Evolutionary conservation across 805 yeast genomes (phyloP), one percentile per base, ranked within the genome.

Genomic region (Teunomyces atbi): DNA sequence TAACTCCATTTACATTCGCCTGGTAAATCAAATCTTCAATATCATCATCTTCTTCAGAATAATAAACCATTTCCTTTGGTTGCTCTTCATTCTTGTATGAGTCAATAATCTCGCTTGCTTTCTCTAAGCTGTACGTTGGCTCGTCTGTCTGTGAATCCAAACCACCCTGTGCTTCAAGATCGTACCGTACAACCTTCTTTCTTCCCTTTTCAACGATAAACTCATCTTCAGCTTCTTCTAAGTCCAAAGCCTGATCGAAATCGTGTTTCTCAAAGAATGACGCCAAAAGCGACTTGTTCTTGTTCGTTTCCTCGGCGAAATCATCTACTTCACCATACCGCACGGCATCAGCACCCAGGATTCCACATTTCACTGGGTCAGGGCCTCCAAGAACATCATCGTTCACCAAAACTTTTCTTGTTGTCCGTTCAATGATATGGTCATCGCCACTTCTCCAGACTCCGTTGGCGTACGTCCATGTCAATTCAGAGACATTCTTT

Each of bases 371-470:
- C 2, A 16, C 42, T 6, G 41, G 23, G 1, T 12, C 30, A 2
- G 51, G 52, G 2, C 49, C 45, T 7, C 49, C 50, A 21, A 50
- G 15, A 12, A 37, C 39, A 8, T 26, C 30, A 13, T 50, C 53
- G 20, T 33, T 33, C n/a, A 50, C 26, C 27, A n/a, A 23, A 12
- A 50, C 52, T 19, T 40, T 47, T 26, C 30, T 38, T 12, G 37
- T 13, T 19, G 74, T 60, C 45, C 81, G 74, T 58, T 91, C 97
- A 15, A 91, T 77, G 10, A 89, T 77, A 60, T 88, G 95, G 41
- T 84, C 87, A 49, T 79, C 82, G 5, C 90, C 90, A 62, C 86
- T 88, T 54, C 77, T 77, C 97, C 97, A 89, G 39, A 75, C 77
- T 0, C 86, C 87, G 50, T 83, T 78, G 7, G 65, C 69, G 60